phyloP scores from a whole-genome alignment of 1,284 basidiomycete genomes.

The Takashimella tepidaria region DNA sequence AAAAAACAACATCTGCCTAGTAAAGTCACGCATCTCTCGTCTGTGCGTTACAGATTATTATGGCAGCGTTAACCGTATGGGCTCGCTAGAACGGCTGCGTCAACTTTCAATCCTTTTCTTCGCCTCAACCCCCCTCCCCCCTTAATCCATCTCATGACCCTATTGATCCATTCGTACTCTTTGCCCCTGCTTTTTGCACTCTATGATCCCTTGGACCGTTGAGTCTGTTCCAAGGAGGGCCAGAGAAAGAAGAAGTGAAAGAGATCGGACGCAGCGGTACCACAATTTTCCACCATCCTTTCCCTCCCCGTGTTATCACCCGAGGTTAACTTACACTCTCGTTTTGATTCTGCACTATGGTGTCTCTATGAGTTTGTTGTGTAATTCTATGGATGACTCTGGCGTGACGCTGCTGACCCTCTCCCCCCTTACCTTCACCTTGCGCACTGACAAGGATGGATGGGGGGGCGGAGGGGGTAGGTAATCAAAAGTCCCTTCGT shows the following conservation, averaged over 20 bases:
- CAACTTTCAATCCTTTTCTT: not conserved
- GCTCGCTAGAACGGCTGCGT: not conserved
- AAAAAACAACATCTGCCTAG: not conserved
- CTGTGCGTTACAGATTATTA: not conserved
- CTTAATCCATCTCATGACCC: too few species aligned
- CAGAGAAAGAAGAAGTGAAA: not conserved
- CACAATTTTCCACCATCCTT: not conserved
- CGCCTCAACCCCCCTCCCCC: too few species aligned
- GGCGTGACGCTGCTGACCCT: not conserved
- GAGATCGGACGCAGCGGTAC: not conserved
- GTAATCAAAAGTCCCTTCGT: not conserved
- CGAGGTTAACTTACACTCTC: not conserved
- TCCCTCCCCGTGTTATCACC: not conserved
- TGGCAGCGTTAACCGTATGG: not conserved
- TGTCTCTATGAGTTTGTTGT: too few species aligned
- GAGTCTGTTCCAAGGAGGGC: not conserved
- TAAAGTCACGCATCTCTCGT: not conserved
- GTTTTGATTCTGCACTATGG: not conserved
- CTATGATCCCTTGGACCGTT: not conserved
- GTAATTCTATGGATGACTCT: not conserved
- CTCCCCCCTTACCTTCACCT: not conserved
- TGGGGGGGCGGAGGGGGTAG: too few species aligned
- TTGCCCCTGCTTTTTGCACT: not conserved
- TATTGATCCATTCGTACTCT: not conserved
- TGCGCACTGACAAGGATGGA: not conserved